Evolutionary conservation across 2,329 filamentous ascomycete species (phyloP), one percentile per base, ranked within the genome.

Genomic region (Pseudocercospora crystallina): DNA sequence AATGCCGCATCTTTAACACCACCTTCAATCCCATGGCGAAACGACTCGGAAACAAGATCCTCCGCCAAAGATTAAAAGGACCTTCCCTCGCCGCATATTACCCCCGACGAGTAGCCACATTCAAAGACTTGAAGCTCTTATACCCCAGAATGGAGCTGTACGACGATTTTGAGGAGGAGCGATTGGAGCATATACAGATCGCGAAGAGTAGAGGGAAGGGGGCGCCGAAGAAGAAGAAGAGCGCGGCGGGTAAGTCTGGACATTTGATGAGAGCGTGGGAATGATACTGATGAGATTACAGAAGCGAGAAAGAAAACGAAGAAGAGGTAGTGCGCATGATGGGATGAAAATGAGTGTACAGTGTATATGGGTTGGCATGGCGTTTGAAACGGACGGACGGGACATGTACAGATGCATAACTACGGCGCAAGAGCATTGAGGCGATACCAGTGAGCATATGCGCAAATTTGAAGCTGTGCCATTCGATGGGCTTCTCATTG

Each of bases 1-100:
- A 91, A 86, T 96, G 90, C 80, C 83, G 85, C 70, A 83, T 97
- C 75, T 99, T 97, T 78, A 86, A 85, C 65, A 89, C 87, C 43
- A 91, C 86, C 46, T 97, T 85, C 78, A 99, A 99, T 73, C 94
- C 94, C 20, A 80, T 89, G 48, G 78, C 84, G 61, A 71, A 87
- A 55, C 89, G 94, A 56, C 83, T 89, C 61, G 94, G 94, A 66
- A 96, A 94, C 76, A 95, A 94, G 73, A 79, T 99, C 69, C 79
- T 99, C 53, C 89, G 91, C 66, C 88, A 96, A 71, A 84, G 91
- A 66, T 78, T 97, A 57, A 84, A 82, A 66, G 94, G 94, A n/a
- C 89, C 90, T 29, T 76, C 87, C 0, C 74, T 96, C 58, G 87
- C 85, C 34, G 80, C 89, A 51, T 99, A 96, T 78, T 99, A 99